phyloP scores from a whole-genome alignment of 345 rosid genomes.

The Gossypium rotundifolium region DNA sequence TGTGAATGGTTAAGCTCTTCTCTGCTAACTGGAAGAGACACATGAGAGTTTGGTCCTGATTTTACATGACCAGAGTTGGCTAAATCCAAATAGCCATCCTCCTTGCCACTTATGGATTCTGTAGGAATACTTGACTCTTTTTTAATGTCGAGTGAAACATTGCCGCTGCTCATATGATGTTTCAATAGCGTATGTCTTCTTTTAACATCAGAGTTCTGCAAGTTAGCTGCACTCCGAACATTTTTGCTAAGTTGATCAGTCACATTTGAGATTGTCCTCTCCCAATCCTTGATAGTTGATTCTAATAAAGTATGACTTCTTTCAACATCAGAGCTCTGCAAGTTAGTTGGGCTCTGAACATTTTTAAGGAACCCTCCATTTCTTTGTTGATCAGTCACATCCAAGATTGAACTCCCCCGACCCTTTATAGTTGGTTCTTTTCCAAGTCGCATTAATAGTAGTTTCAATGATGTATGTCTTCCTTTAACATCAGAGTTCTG shows the following conservation, averaged over 20 bases:
- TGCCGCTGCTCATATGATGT: neutral
- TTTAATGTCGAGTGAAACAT: neutral
- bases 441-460: neutral
- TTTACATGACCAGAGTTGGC: neutral
- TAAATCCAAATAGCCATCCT: neutral
- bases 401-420: neutral
- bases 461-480: slow-evolving; percentile 1
- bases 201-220: neutral
- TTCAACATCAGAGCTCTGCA: slow-evolving; percentile 1
- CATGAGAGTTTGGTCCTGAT: neutral
- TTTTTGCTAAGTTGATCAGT: neutral
- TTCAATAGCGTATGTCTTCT: neutral
- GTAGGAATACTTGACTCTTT: slow-evolving; percentile 8
- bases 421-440: neutral
- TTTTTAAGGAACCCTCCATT: neutral
- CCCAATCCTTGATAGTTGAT: neutral
- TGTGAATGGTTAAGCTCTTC: slow-evolving; percentile 8
- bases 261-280: neutral
- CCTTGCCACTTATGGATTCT: slow-evolving; percentile 3
- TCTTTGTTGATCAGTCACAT: neutral
- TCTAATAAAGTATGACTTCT: neutral
- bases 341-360: neutral
- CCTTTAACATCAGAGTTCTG: slow-evolving; percentile 13
- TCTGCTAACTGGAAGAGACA: slow-evolving; percentile 12
- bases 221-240: no score